Base-by-base conservation (phyloP, 2,329 filamentous ascomycete genomes). In the Ceratocystis harringtonii region DNA sequence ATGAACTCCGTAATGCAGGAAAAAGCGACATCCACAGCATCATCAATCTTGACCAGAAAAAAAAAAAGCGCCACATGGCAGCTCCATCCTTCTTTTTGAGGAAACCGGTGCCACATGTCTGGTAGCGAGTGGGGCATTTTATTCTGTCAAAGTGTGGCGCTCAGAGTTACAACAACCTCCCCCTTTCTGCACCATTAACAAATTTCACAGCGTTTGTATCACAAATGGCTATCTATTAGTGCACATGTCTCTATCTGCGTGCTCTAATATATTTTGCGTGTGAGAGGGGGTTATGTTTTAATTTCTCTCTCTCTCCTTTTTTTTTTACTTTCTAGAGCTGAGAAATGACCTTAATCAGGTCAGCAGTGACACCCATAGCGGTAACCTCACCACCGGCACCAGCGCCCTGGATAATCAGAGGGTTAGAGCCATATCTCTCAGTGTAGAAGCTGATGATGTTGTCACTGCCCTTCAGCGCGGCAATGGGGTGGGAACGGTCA, bases 381-480 rank as follows among this genome's bases (percentile, higher is more conserved):
- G 94, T 99, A 64, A 97, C 91, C 57, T 96, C 92, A 69, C 89
- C 92, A 71, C 94, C 94, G 30, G 94, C 94, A 68, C 92, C 94
- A 44, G 90, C 91, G 67, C 94, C 94, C 78, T 97, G 92, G 69
- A 99, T 84, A 73, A 96, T 96, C 69, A 99, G 80, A 55, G 94
- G 92, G 76, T 92, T 95, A 73, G 80, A 82, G 67, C 91, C 91
- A 73, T 99, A 99, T 71, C 94, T 83, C 80, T 95, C 88, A 5
- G 94, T 99, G 77, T 96, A 95, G 80, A 99, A 96, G 79, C 87
- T 95, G 74, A 99, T 96, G 74, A 99, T 95, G 79, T 99, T 99
- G 75, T 97, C 94, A 75, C 92, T 97, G 44, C 94, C 94, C 82
- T 96, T 95, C 66, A 99, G 81, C 61, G 89, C 88, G 15, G 94